Evolutionary conservation across 345 rosid genomes (phyloP), one percentile per base, ranked within the genome.

Genomic region (Salix koriyanagi): DNA sequence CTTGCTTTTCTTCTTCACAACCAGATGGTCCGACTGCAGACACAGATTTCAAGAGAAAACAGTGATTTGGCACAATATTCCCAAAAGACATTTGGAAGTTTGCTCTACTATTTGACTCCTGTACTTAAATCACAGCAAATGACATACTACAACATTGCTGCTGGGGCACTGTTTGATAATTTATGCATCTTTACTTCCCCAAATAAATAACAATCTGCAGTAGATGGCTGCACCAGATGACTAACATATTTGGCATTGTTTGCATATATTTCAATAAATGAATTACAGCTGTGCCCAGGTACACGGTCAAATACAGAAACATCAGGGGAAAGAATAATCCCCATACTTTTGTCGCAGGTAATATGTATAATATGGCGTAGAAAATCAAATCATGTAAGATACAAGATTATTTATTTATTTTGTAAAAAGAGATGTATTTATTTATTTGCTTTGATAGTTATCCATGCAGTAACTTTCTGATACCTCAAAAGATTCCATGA

Each of bases 11-110:
- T 84, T 95, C 90, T 85, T 91, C 83, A 91, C 92, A 67, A 90
- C 90, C 85, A 93, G 87, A 79, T 89, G 96, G 71, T 95, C 99
- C 28, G 99, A 95, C 99, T 95, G 94, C 79, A 85, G n/a, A 77
- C 19, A 69, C 21, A 78, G 42, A 66, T 72, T 42, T 73, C 67
- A 77, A 39, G 42, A 52, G 50, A 71, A 14, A 67, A 67, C 25
- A 69, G 70, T 15, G 69, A 69, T 68, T 18, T 42, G 37, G 58
- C 39, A 54, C 68, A 46, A 66, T 26, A 28, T 73, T 60, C 30
- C 66, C 65, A n/a, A 8, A 19, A 60, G 25, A 44, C 18, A 46
- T 52, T 52, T 52, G 58, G n/a, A 52, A 52, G 10, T 52, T 52
- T 52, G 19, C 6, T 52, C 23, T 52, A 14, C 26, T 39, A 26